Base-by-base conservation (phyloP, 306 rosid genomes). In the Trifolium repens region DNA sequence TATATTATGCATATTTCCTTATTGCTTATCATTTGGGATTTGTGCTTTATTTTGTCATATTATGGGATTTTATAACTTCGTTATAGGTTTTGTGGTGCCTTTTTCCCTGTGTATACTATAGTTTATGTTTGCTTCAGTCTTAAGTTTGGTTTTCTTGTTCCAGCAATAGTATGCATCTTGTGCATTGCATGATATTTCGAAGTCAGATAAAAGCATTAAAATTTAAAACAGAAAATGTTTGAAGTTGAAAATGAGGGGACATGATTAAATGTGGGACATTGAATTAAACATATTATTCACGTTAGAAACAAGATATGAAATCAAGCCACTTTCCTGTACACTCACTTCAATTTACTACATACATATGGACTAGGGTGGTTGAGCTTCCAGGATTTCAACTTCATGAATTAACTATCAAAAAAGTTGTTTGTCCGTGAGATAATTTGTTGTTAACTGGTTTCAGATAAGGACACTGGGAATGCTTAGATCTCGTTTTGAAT, bases 381-480 rank as follows among this genome's bases (percentile, higher is more conserved):
- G 68, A 50, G 42, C 43, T 52, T 71, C 22, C 43, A 44, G 44
- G 69, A 72, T 65, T 32, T 64, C 67, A 64, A 53, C 60, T 27
- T 54, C 34, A 32, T 27, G 52, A 71, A 42, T 63, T 54, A 26
- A 40, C 64, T 71, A 16, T 69, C 30, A 16, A 59, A 59, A 46
- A 58, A 69, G 8, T 57, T 67, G 42, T 78, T 22, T 49, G 64
- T 27, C 70, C 46, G 22, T 50, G 65, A 46, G 43, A 69, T 46
- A 47, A 35, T 74, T 74, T 43, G 5, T 71, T 58, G 80, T 79
- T 55, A 76, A 62, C 72, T 79, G 81, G 61, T 83, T 80, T 73
- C 88, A 94, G 98, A 94, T 94, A 79, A 92, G 98, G 71, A 94
- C 98, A 5, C 80, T 94, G 53, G 98, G 98, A 86, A 94, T 94